Evolutionary conservation across 129 eudicot species (phyloP).

Genomic region (Pseudognaphalium luteoalbum): DNA sequence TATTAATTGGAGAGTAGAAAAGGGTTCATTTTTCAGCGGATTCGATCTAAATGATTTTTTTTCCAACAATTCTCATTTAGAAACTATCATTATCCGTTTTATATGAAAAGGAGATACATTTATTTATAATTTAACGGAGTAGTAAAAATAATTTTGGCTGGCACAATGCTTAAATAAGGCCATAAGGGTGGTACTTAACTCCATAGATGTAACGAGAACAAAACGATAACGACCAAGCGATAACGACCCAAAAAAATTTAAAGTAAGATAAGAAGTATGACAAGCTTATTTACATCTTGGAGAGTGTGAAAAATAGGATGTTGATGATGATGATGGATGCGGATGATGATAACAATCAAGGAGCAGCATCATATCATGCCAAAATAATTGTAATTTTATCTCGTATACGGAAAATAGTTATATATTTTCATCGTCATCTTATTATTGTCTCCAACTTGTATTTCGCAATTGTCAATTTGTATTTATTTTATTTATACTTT

Average conservation of each 20-base stretch:
- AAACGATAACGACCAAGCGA: background rate
- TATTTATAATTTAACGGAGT: no score
- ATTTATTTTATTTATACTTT: no score
- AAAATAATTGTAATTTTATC: conserved; percentile 1
- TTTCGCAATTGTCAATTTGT: no score
- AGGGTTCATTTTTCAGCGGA: no score
- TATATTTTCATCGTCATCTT: background rate
- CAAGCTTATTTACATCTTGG: background rate
- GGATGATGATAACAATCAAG: conserved; percentile 1
- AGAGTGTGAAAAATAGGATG: background rate
- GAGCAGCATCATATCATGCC: background rate
- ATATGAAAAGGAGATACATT: no score
- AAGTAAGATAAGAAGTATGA: background rate
- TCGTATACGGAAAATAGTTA: background rate
- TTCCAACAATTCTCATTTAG: no score
- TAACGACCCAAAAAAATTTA: background rate
- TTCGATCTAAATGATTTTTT: no score
- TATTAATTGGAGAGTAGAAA: no score
- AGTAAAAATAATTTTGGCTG: no score
- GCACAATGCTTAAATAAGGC: no score
- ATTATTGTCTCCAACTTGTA: no score
- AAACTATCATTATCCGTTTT: no score
- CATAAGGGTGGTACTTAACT: background rate
- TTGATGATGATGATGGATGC: background rate
- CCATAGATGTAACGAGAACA: background rate